These are phyloP conservation scores for Rossbeevera mucosa DNA, from an alignment of 768 basidiomycete genomes.

Conservation along the genomic window DNA sequence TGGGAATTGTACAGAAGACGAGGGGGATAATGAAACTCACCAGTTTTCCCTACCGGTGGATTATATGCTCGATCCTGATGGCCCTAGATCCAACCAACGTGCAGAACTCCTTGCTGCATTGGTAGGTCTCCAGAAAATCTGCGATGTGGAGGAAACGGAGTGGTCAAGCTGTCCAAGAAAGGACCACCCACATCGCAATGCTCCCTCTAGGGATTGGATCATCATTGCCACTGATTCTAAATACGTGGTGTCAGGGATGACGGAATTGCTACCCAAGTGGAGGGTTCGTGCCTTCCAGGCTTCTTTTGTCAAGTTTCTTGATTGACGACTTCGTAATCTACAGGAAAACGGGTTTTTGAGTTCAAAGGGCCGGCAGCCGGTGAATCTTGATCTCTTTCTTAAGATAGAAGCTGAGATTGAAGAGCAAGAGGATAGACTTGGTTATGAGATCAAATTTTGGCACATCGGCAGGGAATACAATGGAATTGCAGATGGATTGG, in stretches of 20 bases:
- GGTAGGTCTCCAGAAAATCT: slow-evolving; percentile 22
- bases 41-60: neutral
- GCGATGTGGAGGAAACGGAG: slow-evolving; percentile 18
- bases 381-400: neutral
- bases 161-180: neutral
- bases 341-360: neutral
- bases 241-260: neutral
- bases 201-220: neutral
- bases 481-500: neutral
- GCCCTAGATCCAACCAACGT: neutral
- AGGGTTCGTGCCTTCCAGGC: neutral
- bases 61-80: neutral
- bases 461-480: neutral
- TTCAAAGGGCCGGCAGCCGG: neutral
- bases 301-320: neutral
- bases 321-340: neutral
- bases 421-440: neutral
- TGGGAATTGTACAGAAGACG: neutral
- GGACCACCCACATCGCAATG: neutral
- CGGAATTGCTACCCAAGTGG: neutral
- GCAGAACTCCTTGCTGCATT: neutral
- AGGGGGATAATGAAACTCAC: neutral
- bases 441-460: neutral
- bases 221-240: neutral
- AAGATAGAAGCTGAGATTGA: neutral